A percentile compares a stretch with the other conserved stretches of the same genome.
These are phyloP conservation scores for Pseudogymnoascus sp. DNA, from an alignment of 2,329 filamentous ascomycete species.

Conservation along the genomic window DNA sequence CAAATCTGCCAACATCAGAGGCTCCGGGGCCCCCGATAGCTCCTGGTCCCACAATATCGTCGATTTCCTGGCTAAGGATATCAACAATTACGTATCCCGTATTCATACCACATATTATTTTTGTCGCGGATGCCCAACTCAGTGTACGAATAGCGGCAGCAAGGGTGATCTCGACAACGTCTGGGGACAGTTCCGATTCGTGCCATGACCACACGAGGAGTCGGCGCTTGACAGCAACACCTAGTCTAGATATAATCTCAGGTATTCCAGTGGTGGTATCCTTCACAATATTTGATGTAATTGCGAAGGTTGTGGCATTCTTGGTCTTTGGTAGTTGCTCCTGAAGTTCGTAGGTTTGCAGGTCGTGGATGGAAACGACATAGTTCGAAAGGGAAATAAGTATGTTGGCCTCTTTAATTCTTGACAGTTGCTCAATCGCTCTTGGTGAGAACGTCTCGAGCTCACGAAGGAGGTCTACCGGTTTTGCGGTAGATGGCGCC, in stretches of 20 bases:
- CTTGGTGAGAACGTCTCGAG: slow-evolving; percentile 89
- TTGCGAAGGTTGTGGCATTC: slow-evolving; percentile 82
- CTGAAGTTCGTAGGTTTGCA: slow-evolving; percentile 73
- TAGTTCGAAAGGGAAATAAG: slow-evolving; percentile 87
- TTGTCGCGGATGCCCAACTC: slow-evolving; percentile 84
- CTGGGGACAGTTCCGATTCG: slow-evolving; percentile 74
- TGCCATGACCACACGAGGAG: slow-evolving; percentile 92
- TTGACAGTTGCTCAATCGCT: slow-evolving; percentile 85
- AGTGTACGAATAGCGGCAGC: slow-evolving; percentile 79
- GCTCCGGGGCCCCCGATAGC: slow-evolving; percentile 57
- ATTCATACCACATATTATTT: slow-evolving; percentile 82
- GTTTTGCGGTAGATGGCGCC: slow-evolving; percentile 34
- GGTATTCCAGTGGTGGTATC: slow-evolving; percentile 80
- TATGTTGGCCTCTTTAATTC: slow-evolving; percentile 90
- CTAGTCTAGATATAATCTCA: slow-evolving; percentile 83
- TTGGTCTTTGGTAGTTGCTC: slow-evolving; percentile 75
- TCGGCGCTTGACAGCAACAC: slow-evolving; percentile 86
- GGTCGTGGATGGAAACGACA: slow-evolving; percentile 81
- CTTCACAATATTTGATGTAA: slow-evolving; percentile 92
- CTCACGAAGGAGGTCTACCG: slow-evolving; percentile 81
- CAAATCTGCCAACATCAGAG: slow-evolving; percentile 54
- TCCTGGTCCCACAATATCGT: slow-evolving; percentile 72
- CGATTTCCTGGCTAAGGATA: slow-evolving; percentile 62
- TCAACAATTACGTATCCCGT: slow-evolving; percentile 86
- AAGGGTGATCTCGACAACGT: slow-evolving; percentile 69